Base-by-base conservation (phyloP, 2,329 filamentous ascomycete genomes). In the Nemania abortiva region DNA sequence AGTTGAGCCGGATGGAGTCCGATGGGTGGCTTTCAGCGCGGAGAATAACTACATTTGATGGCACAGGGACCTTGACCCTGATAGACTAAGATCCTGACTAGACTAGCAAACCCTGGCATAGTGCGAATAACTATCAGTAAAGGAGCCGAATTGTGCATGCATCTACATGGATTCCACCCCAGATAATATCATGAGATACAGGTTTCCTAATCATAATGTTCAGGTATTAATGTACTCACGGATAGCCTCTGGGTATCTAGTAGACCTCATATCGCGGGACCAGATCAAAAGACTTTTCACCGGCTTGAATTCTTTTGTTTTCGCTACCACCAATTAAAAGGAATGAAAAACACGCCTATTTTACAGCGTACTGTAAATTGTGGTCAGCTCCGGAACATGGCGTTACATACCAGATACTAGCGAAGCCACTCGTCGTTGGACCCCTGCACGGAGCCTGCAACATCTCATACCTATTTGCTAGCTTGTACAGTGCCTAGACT, bases 371-470 rank as follows among this genome's bases (percentile, higher is more conserved):
- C 13, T 55, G 31, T 18, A 39, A 45, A 56, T 50, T 20, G 50
- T 34, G 27, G 31, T 47, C 59, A 60, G 67, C 63, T 60, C 50
- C 22, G 56, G 68, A 70, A 68, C 59, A 50, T 63, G 52, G 58
- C 60, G 56, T 57, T 53, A 56, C 29, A 58, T 56, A 54, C 59
- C 60, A 57, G 45, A 45, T 59, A 47, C 60, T 68, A 68, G 52
- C 15, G 45, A 57, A 67, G 63, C 68, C 65, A 68, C 50, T 27
- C 59, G 58, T 18, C 27, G 62, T 52, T 22, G n/a, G 6, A 39
- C 54, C 60, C 61, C 29, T 57, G 47, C 22, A 34, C 37, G 9
- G 13, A 10, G 37, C 37, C 11, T 42, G 11, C 6, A 42, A 22
- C 31, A 56, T 31, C 66, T 49, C 42, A 53, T 62, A 45, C 58